phyloP scores from a whole-genome alignment of 768 basidiomycete genomes.

The Xanthoconium purpureum region DNA sequence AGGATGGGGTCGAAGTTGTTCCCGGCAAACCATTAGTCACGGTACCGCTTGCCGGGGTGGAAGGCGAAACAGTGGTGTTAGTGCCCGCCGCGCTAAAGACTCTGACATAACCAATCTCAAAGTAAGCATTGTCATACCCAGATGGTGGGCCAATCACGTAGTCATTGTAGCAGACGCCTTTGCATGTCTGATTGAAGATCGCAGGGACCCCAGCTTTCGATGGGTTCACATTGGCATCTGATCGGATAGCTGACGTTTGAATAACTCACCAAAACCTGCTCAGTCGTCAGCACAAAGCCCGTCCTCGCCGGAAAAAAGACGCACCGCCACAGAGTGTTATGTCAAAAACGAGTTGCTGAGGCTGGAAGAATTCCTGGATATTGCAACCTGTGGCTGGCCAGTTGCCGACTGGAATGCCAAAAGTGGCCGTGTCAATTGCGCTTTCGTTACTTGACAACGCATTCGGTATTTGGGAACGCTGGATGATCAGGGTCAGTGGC shows the following conservation, averaged over 20 bases:
- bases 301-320: slow-evolving; percentile 24
- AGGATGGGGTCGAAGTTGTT: background rate
- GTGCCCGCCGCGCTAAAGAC: slow-evolving; percentile 41
- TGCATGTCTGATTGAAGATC: slow-evolving; percentile 59
- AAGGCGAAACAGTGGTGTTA: slow-evolving; percentile 25
- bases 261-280: slow-evolving; percentile 34
- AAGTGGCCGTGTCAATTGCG: slow-evolving; percentile 49
- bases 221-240: slow-evolving; percentile 24
- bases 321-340: slow-evolving; percentile 67
- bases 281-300: slow-evolving; percentile 10
- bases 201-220: slow-evolving; percentile 44
- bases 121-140: slow-evolving; percentile 65
- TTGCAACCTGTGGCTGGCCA: slow-evolving; percentile 60
- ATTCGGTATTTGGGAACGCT: slow-evolving; percentile 43
- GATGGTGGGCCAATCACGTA: slow-evolving; percentile 63
- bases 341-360: slow-evolving; percentile 68
- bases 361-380: slow-evolving; percentile 50
- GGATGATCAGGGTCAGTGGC: background rate
- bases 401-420: slow-evolving; percentile 69
- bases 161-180: slow-evolving; percentile 65
- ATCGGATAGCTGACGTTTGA: background rate
- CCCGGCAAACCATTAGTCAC: too few species aligned
- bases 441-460: slow-evolving; percentile 47
- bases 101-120: slow-evolving; percentile 63
- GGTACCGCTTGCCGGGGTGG: background rate